phyloP scores from a whole-genome alignment of 2,329 filamentous ascomycete species.

The Exophiala viscosa region DNA sequence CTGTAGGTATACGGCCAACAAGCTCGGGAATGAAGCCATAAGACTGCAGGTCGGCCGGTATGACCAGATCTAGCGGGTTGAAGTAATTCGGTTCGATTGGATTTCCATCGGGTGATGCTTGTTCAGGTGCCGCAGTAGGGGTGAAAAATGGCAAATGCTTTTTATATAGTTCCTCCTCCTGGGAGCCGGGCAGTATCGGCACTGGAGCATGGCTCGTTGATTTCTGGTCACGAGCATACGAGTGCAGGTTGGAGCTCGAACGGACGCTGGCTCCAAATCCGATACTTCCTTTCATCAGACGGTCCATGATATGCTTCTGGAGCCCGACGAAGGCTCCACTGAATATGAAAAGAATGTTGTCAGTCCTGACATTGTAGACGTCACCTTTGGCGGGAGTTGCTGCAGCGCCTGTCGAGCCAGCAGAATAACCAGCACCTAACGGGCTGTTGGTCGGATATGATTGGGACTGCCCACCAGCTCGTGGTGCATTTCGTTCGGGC shows the following conservation, averaged over 20 bases:
- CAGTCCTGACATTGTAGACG: slow-evolving; percentile 75
- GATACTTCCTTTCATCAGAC: slow-evolving; percentile 81
- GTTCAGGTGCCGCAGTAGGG: slow-evolving; percentile 40
- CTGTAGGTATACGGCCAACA: slow-evolving; percentile 91
- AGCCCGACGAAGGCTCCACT: slow-evolving; percentile 92
- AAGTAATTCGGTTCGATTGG: slow-evolving; percentile 44
- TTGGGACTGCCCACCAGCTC: slow-evolving; percentile 36
- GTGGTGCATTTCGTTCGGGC: slow-evolving; percentile 43
- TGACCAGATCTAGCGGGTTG: slow-evolving; percentile 67
- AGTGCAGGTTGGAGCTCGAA: slow-evolving; percentile 35
- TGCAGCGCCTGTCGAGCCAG: slow-evolving; percentile 31
- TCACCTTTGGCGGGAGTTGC: slow-evolving; percentile 51
- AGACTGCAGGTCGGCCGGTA: slow-evolving; percentile 70
- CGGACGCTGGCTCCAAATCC: slow-evolving; percentile 86
- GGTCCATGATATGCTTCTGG: slow-evolving; percentile 79
- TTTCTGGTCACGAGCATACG: slow-evolving; percentile 28
- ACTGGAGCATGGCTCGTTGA: slow-evolving; percentile 37
- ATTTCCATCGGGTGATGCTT: slow-evolving; percentile 27
- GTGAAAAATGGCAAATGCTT: slow-evolving; percentile 57
- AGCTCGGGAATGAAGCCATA: slow-evolving; percentile 93
- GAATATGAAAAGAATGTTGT: slow-evolving; percentile 96
- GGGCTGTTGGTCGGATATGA: slow-evolving; percentile 40
- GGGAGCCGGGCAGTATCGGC: slow-evolving; percentile 59
- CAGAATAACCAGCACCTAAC: slow-evolving; percentile 30
- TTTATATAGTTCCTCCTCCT: slow-evolving; percentile 58